Evolutionary conservation across 352 stramenopile species (phyloP).

Genomic region (Elongisporangium prolatum): DNA sequence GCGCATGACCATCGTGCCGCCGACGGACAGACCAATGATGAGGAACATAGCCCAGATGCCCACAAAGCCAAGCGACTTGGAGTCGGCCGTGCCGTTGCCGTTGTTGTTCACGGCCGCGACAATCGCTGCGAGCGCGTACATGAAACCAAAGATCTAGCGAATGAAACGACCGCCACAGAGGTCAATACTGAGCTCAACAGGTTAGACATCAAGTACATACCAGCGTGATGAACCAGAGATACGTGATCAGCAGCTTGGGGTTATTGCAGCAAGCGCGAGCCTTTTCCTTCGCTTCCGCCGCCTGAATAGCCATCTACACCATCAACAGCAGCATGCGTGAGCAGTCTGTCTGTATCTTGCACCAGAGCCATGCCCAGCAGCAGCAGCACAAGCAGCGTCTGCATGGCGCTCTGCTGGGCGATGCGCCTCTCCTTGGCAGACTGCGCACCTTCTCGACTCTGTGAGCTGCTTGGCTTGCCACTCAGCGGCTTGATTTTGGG

Average conservation of each 20-base stretch:
- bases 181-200: constrained; percentile 1
- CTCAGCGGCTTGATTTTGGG: neutral
- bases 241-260: constrained; percentile 81
- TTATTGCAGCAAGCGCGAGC: constrained; percentile 71
- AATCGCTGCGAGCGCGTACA: constrained; percentile 83
- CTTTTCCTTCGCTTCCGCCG: constrained; percentile 49
- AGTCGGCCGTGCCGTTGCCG: constrained; percentile 50
- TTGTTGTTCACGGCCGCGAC: constrained; percentile 81
- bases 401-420: neutral
- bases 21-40: constrained; percentile 71
- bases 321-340: neutral
- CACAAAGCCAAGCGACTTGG: constrained; percentile 78
- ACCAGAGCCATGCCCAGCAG: too few species aligned
- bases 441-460: neutral
- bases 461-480: neutral
- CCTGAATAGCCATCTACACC: constrained; percentile 53
- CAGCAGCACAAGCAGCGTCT: too few species aligned
- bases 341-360: neutral
- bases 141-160: constrained; percentile 66
- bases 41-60: constrained; percentile 84
- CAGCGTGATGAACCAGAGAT: constrained; percentile 80
- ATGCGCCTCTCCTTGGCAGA: neutral
- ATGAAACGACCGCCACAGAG: neutral
- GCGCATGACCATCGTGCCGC: constrained; percentile 86
- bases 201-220: constrained; percentile 40